Evolutionary conservation across 2,329 filamentous ascomycete genomes (phyloP).

Genomic region (Paecilomyces sp.): DNA sequence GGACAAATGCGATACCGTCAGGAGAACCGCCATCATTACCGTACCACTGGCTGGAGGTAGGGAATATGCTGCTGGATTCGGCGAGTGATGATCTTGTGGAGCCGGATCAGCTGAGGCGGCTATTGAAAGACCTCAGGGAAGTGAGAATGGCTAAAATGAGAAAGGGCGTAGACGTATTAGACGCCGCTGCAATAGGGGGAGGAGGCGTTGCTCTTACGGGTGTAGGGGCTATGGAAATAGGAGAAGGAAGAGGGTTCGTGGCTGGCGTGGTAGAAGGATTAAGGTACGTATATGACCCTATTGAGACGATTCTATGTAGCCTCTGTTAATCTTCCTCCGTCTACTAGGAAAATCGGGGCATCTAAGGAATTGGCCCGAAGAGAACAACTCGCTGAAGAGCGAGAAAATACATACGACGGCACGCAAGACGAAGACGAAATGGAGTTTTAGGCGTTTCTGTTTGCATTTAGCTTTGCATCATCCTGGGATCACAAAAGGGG

Average conservation of each 20-base stretch:
- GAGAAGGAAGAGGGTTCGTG: conserved; percentile 78
- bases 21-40: conserved; percentile 50
- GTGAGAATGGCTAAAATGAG: conserved; percentile 85
- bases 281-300: conserved; percentile 33
- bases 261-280: conserved; percentile 81
- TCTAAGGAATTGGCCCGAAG: conserved; percentile 69
- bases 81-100: conserved; percentile 75
- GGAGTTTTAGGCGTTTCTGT: conserved; percentile 34
- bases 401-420: conserved; percentile 45
- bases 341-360: conserved; percentile 63
- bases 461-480: conserved; percentile 7
- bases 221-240: conserved; percentile 87
- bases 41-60: conserved; percentile 92
- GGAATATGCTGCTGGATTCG: conserved; percentile 77
- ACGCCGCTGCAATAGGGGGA: conserved; percentile 42
- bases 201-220: conserved; percentile 70
- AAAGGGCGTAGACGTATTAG: conserved; percentile 63
- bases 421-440: conserved; percentile 51
- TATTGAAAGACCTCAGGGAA: conserved; percentile 77
- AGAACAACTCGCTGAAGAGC: conserved; percentile 67
- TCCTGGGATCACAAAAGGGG: not conserved
- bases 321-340: not conserved
- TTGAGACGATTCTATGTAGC: not conserved
- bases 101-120: conserved; percentile 63
- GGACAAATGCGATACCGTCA: conserved; percentile 46